These are phyloP conservation scores for Cercospora sp. DNA, from an alignment of 2,329 filamentous ascomycete genomes.

Conservation along the genomic window DNA sequence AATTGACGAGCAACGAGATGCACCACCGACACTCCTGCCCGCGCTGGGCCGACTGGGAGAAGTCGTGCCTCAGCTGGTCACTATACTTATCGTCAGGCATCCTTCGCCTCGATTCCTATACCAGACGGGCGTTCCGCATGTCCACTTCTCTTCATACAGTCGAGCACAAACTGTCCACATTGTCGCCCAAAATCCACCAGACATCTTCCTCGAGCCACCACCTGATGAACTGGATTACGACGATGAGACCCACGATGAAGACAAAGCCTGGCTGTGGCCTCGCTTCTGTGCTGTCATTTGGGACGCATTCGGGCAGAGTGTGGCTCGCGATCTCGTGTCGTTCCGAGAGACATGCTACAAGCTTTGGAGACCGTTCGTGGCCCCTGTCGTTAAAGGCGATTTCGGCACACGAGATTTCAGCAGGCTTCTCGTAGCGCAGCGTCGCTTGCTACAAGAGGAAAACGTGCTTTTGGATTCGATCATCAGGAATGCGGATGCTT, in stretches of 20 bases:
- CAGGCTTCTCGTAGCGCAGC: constrained; percentile 71
- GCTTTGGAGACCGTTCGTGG: constrained; percentile 83
- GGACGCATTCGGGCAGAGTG: constrained; percentile 79
- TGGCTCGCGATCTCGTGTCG: constrained; percentile 73
- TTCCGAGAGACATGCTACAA: constrained; percentile 70
- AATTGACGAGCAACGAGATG: constrained; percentile 81
- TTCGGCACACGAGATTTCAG: constrained; percentile 79
- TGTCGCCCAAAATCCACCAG: constrained; percentile 59
- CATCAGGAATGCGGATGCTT: constrained; percentile 36
- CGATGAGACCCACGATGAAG: constrained; percentile 51
- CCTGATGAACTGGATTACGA: constrained; percentile 49
- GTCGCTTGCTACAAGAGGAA: constrained; percentile 72
- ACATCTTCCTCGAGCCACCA: constrained; percentile 46
- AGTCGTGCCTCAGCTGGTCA: constrained; percentile 72
- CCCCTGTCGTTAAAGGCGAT: constrained; percentile 73
- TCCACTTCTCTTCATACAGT: constrained; percentile 82
- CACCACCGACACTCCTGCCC: constrained; percentile 73
- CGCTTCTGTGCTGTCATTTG: constrained; percentile 83
- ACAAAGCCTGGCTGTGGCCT: constrained; percentile 71
- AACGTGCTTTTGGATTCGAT: constrained; percentile 67
- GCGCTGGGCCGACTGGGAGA: constrained; percentile 81
- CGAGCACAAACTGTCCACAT: constrained; percentile 79
- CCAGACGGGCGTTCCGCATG: constrained; percentile 68
- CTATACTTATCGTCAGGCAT: constrained; percentile 73
- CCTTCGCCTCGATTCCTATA: constrained; percentile 71